Base-by-base conservation (phyloP, 257 asterid species). In the Lycium ferocissimum region DNA sequence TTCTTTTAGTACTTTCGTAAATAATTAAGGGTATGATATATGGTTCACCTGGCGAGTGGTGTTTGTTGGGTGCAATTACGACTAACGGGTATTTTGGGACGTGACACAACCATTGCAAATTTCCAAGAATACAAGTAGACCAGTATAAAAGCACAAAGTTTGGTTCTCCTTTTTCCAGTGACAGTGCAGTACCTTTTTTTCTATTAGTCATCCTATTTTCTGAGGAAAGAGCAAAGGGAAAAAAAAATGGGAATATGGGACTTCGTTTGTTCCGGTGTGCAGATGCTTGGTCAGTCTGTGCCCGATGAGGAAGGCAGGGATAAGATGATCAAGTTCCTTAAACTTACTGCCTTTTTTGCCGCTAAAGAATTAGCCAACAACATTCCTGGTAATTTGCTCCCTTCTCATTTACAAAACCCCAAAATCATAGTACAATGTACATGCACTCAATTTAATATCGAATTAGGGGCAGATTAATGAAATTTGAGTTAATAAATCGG, bases 241-340 rank as follows among this genome's bases (percentile, higher is more conserved):
- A 40, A 38, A 38, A 79, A 12, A 91, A 47, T 91, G 95, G 93
- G 91, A 35, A 66, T 91, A 45, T 87, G 92, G 93, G 93, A 90
- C 2, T 81, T 85, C 62, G 33, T 26, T 58, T 1, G 9, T 54
- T 86, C 83, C 58, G 81, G 33, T 26, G 91, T 47, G 38, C 88
- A 3, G 33, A 61, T 89, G 81, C 89, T 88, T 76, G 47, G 61
- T 6, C 83, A 57, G 12, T 84, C 59, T 87, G 72, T 88, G 49
- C 86, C 89, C 4, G 89, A 82, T 43, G 90, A 86, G 6, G 89
- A 90, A 81, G 79, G 87, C 62, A 84, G 83, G 57, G 86, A 87
- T 17, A 86, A 84, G 79, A 88, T 90, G 72, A 71, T 53, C 26
- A 38, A 83, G 14, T 87, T 90, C 33, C 89, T 86, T 75, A 84